Conservation (phyloP, 371 early-diverging fungal species). For the Cokeromyces recurvatus region DNA sequence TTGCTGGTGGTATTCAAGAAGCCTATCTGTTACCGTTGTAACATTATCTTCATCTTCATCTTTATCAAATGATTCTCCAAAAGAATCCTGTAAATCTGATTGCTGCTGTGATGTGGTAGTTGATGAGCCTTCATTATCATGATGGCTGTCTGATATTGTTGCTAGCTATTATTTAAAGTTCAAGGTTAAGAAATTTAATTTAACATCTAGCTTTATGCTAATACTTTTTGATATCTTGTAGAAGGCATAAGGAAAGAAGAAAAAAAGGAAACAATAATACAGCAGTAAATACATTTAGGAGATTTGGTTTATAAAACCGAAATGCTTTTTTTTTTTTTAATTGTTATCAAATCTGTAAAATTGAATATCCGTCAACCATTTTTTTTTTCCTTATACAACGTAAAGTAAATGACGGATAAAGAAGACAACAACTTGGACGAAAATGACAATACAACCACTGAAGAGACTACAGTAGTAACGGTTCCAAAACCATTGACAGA, state of each 20-base stretch:
- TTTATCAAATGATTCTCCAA: slow-evolving; percentile 6
- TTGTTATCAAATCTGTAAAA: no score
- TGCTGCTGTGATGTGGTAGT: slow-evolving; percentile 1
- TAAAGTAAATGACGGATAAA: no score
- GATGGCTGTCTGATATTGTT: background rate
- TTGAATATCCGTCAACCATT: no score
- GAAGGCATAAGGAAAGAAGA: no score
- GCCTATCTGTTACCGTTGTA: background rate
- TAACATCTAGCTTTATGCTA: background rate
- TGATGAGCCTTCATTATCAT: background rate
- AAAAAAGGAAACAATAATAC: no score
- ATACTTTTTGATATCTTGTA: slow-evolving; percentile 17
- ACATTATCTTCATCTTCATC: background rate
- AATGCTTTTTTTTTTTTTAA: no score
- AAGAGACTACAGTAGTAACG: background rate
- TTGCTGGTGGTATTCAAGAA: background rate
- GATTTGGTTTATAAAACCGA: no score
- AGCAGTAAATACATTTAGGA: no score
- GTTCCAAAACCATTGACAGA: background rate
- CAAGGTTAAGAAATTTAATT: background rate
- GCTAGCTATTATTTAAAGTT: background rate
- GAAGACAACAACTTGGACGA: no score
- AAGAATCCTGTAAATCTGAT: slow-evolving; percentile 5
- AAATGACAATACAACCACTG: no score
- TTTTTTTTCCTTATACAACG: no score